Evolutionary conservation across 768 basidiomycete species (phyloP), one percentile per base, ranked within the genome.

Genomic region (Porphyrellus cyaneotinctus): DNA sequence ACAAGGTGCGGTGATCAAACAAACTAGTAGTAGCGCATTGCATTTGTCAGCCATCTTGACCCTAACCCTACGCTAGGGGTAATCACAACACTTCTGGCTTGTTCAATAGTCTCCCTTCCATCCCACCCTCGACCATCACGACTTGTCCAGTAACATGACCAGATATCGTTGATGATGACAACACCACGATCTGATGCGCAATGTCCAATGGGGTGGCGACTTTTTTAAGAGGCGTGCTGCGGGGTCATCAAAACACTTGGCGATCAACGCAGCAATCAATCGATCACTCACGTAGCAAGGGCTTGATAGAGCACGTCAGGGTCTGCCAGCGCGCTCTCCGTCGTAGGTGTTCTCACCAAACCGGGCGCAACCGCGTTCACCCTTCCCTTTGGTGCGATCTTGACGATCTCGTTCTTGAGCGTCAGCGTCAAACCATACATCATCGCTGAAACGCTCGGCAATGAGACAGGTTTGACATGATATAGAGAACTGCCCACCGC

Each of bases 401-500:
- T 80, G 41, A 91, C 87, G 49, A 89, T 88, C 68, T 91, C 87
- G 65, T 89, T 90, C 70, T 90, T 89, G 58, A 89, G 74, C 6
- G 81, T 74, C 59, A 83, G 68, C 4, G 79, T 80, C 31, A 89
- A 62, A 1, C 87, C 88, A 55, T 86, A 84, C 86, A 87, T 87
- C 73, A 87, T 75, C 6, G 80, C 85, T 85, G 18, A 17, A 31
- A 43, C 15, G 15, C n/a, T n/a, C n/a, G 4, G 17, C 32, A 8
- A 18, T 55, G 15, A 47, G 37, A 24, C 37, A 9, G 17, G 8
- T 11, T 7, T 36, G 7, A 7, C 54, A 6, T 12, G 17, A 33
- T 14, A 38, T 47, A 22, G 22, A 14, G 12, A 33, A 5, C 42
- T 17, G 43, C 31, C 14, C 59, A 86, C 85, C 85, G 59, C 85